Evolutionary conservation across 345 rosid species (phyloP), one percentile per base, ranked within the genome.

Genomic region (Corchorus capsularis): DNA sequence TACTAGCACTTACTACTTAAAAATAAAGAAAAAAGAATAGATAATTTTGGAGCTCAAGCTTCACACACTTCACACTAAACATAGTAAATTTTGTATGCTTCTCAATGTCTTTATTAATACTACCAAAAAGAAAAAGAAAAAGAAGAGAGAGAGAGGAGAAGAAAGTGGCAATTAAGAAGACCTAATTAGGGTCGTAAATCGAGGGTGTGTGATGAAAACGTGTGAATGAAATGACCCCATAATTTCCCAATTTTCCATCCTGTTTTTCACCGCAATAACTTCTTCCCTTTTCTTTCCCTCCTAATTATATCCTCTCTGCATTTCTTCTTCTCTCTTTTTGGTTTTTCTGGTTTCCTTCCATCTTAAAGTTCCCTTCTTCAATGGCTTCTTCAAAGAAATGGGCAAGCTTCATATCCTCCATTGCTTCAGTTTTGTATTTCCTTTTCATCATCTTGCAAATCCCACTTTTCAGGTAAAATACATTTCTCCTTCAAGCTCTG

Each of bases 401-500:
- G 88, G 97, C 98, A 32, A 72, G 80, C 73, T 35, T 66, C 74
- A 74, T 93, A 69, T 90, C 97, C 47, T 73, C 81, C 22, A 49
- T 85, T 73, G 91, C 98, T 46, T 80, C 86, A 56, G 77, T 56
- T 15, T 14, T 87, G 0, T 85, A 77, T 80, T 79, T 89, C 69
- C 68, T 83, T 72, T 70, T 93, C 85, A 81, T 94, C 74, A 74
- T 93, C 83, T 86, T 93, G 63, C 99, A 91, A 85, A 72, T 90
- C 74, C 92, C 99, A 65, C 94, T 91, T 74, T 94, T 94, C 91
- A 88, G 99, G 98, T 93, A 88, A 27, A 45, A 13, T 8, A 3
- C 63, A 19, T 45, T 59, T 60, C 6, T 47, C 22, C 27, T 7
- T 27, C 72, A 47, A 41, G 20, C 69, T 11, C 8, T n/a, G 43